Evolutionary conservation across 2,329 filamentous ascomycete species (phyloP).

Genomic region (Colletotrichum navitas): DNA sequence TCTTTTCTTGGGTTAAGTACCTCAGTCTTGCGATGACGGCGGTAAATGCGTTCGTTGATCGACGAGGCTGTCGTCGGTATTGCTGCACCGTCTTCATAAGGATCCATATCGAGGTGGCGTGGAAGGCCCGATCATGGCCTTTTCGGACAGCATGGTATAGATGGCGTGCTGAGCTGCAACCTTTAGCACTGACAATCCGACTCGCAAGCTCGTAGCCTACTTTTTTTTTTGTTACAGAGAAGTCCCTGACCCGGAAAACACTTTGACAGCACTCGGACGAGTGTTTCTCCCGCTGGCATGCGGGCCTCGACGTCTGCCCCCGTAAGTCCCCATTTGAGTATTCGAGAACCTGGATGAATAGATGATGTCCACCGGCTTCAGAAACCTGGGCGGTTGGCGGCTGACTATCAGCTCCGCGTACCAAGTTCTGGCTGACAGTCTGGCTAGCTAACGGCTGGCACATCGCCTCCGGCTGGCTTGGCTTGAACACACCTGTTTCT

Average conservation of each 20-base stretch:
- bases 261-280: slow-evolving; percentile 13
- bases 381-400: neutral
- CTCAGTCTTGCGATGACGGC: slow-evolving; percentile 2
- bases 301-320: neutral
- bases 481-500: slow-evolving; percentile 4
- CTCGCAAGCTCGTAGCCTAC: slow-evolving; percentile 35
- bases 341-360: slow-evolving; percentile 22
- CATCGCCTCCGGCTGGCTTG: slow-evolving; percentile 1
- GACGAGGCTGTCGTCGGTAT: neutral
- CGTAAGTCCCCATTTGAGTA: neutral
- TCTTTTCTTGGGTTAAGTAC: neutral
- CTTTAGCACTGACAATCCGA: slow-evolving; percentile 33
- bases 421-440: slow-evolving; percentile 3
- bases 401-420: slow-evolving; percentile 4
- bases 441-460: neutral
- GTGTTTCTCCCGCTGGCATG: neutral
- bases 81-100: slow-evolving; percentile 3
- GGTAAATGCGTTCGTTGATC: neutral
- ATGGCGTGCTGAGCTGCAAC: slow-evolving; percentile 26
- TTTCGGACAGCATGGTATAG: slow-evolving; percentile 6
- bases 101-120: slow-evolving; percentile 21
- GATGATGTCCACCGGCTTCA: slow-evolving; percentile 17
- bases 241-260: slow-evolving; percentile 16
- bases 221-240: slow-evolving; percentile 17
- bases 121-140: slow-evolving; percentile 23